A percentile compares a stretch with the other conserved stretches of the same genome.
phyloP scores from a whole-genome alignment of 495 filamentous ascomycete genomes.

The Daldinia grandis region DNA sequence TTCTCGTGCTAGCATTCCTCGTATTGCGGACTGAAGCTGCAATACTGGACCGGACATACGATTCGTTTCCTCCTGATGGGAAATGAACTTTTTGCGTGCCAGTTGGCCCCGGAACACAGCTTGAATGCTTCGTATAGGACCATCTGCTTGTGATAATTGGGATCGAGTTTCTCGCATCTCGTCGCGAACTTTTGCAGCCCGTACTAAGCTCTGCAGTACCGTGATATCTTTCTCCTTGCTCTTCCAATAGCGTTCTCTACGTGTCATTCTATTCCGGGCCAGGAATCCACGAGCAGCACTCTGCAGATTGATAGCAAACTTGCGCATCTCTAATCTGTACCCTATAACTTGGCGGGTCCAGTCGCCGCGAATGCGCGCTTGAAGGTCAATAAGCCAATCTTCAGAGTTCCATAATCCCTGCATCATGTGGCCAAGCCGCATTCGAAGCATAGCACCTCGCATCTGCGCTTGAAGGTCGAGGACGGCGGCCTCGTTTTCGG shows the following conservation, averaged over 20 bases:
- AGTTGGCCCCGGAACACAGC: constrained; percentile 70
- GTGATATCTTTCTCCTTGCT: constrained; percentile 76
- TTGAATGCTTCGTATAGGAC: constrained; percentile 73
- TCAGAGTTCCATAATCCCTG: constrained; percentile 91
- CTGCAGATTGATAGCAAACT: constrained; percentile 79
- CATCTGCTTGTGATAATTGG: constrained; percentile 63
- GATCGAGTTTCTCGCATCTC: constrained; percentile 70
- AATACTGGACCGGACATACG: constrained; percentile 55
- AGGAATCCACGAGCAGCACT: constrained; percentile 82
- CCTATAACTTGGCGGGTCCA: constrained; percentile 74
- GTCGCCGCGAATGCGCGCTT: constrained; percentile 81
- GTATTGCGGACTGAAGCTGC: constrained; percentile 61
- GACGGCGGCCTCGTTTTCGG: constrained; percentile 74
- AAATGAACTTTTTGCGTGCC: constrained; percentile 57
- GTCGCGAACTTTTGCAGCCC: constrained; percentile 77
- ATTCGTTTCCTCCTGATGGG: constrained; percentile 63
- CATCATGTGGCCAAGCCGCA: constrained; percentile 84
- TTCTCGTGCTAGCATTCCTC: constrained; percentile 59
- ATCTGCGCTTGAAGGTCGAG: constrained; percentile 86
- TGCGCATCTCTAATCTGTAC: constrained; percentile 80
- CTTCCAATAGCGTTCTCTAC: constrained; percentile 72
- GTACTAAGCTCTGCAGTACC: constrained; percentile 82
- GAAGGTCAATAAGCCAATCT: constrained; percentile 77
- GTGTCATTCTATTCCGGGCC: constrained; percentile 68
- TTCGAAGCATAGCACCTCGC: constrained; percentile 79